A percentile compares a stretch with the other conserved stretches of the same genome.
phyloP scores from a whole-genome alignment of 1,284 basidiomycete species.

The Coniferiporia weirii region DNA sequence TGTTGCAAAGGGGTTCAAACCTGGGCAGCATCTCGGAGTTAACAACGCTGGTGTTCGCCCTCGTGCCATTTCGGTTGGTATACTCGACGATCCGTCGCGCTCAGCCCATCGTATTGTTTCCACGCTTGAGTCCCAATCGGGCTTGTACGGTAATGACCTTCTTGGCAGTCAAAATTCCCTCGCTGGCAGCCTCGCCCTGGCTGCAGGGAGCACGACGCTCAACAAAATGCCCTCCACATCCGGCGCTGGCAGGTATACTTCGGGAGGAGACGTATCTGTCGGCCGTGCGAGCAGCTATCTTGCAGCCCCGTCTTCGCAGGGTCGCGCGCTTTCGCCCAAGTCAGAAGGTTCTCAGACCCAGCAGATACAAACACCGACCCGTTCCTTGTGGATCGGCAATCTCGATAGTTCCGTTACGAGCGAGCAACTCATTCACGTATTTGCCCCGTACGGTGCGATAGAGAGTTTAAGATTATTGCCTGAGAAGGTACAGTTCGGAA shows the following conservation, averaged over 20 bases:
- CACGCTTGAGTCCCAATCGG: constrained; percentile 48
- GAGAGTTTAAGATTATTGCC: constrained; percentile 91
- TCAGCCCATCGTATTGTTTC: constrained; percentile 58
- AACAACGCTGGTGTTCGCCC: constrained; percentile 47
- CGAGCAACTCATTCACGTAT: constrained; percentile 91
- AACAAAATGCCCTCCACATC: constrained; percentile 46
- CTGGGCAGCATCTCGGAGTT: constrained; percentile 57
- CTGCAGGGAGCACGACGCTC: constrained; percentile 50
- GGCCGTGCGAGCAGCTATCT: constrained; percentile 63
- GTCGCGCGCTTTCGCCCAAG: constrained; percentile 74
- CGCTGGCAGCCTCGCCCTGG: constrained; percentile 37
- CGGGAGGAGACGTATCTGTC: constrained; percentile 36
- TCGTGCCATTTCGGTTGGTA: constrained; percentile 88
- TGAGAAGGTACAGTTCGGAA: constrained; percentile 71
- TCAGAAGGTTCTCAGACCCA: constrained; percentile 53
- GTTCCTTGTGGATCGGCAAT: constrained; percentile 97
- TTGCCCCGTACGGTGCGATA: constrained; percentile 94
- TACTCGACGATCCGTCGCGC: constrained; percentile 74
- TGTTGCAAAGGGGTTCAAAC: constrained; percentile 69
- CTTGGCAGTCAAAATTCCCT: constrained; percentile 16
- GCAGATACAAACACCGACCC: constrained; percentile 86
- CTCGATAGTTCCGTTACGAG: constrained; percentile 90
- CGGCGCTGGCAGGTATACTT: constrained; percentile 64
- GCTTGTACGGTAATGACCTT: constrained; percentile 41
- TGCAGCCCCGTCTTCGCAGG: constrained; percentile 56